Percentiles rank a stretch among this genome's conserved stretches.
phyloP scores from a whole-genome alignment of 768 basidiomycete genomes.

The Pulveroboletus ravenelii region DNA sequence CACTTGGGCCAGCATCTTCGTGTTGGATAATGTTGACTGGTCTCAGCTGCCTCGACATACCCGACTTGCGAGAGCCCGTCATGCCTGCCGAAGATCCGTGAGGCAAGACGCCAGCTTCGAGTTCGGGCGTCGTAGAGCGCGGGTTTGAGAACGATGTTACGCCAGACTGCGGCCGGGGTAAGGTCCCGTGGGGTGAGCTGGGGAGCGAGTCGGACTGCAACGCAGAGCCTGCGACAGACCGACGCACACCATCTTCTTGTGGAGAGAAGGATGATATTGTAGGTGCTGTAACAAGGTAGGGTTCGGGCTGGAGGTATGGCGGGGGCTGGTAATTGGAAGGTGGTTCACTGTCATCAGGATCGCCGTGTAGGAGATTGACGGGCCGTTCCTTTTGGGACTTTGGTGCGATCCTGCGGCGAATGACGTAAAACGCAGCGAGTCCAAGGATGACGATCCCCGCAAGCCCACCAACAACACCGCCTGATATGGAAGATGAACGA shows the following conservation, averaged over 20 bases:
- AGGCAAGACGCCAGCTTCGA: conserved; percentile 14
- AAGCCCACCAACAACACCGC: conserved; percentile 58
- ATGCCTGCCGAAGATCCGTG: conserved; percentile 18
- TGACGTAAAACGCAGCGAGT: conserved; percentile 44
- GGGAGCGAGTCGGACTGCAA: conserved; percentile 15
- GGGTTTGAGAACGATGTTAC: conserved; percentile 30
- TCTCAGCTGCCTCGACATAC: conserved; percentile 47
- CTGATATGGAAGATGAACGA: conserved; percentile 21
- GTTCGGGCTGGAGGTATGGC: conserved; percentile 71
- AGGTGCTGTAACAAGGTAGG: conserved; percentile 67
- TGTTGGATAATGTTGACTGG: conserved; percentile 82
- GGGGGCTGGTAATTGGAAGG: conserved; percentile 48
- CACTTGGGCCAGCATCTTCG: conserved; percentile 64
- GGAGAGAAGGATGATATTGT: conserved; percentile 40
- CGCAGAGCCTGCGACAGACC: conserved; percentile 18
- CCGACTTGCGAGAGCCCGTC: conserved; percentile 34
- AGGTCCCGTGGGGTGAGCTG: conserved; percentile 25
- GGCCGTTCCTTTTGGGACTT: conserved; percentile 50
- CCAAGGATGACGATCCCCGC: conserved; percentile 40
- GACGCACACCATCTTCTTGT: conserved; percentile 23
- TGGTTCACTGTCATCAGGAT: conserved; percentile 49
- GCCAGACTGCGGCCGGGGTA: conserved; percentile 25
- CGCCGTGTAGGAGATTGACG: conserved; percentile 58
- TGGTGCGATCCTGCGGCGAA: conserved; percentile 42
- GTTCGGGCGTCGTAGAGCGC: conserved; percentile 48